Evolutionary conservation across 1,284 basidiomycete genomes (phyloP).

Genomic region (Chalciporus sp.): DNA sequence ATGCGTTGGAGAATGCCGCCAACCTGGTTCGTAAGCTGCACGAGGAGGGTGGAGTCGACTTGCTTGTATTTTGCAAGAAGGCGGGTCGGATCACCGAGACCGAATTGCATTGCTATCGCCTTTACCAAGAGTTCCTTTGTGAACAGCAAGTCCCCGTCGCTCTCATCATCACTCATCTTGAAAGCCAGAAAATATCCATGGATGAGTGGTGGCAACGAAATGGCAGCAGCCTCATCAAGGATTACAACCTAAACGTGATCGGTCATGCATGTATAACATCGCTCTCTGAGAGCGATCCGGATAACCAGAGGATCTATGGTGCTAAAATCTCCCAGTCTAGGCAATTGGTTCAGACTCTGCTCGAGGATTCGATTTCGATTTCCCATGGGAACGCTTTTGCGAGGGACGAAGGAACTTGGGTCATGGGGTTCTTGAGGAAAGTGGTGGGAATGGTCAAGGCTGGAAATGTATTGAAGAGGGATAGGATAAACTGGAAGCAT

Average conservation of each 20-base stretch:
- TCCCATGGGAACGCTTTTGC: slow-evolving; percentile 17
- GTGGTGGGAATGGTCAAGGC: slow-evolving; percentile 18
- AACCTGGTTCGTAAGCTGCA: slow-evolving; percentile 2
- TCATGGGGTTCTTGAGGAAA: slow-evolving; percentile 30
- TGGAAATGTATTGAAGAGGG: slow-evolving; percentile 13
- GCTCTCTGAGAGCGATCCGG: background rate
- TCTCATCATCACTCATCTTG: slow-evolving; percentile 27
- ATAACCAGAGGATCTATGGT: background rate
- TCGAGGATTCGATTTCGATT: slow-evolving; percentile 2
- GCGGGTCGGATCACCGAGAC: slow-evolving; percentile 23
- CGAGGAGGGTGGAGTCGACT: slow-evolving; percentile 21
- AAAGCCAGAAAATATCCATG: background rate
- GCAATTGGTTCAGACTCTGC: slow-evolving; percentile 1
- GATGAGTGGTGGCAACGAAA: slow-evolving; percentile 12
- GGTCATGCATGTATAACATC: slow-evolving; percentile 21
- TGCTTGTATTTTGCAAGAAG: slow-evolving; percentile 35
- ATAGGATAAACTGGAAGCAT: slow-evolving; percentile 10
- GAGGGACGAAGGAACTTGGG: slow-evolving; percentile 21
- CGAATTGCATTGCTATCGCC: slow-evolving; percentile 21
- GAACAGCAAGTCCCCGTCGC: slow-evolving; percentile 30
- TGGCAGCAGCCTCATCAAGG: background rate
- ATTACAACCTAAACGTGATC: slow-evolving; percentile 2
- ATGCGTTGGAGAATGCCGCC: background rate
- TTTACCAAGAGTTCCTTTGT: slow-evolving; percentile 32
- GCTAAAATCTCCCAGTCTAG: slow-evolving; percentile 1